Evolutionary conservation across 1,139 yeast species (phyloP).

Genomic region (Scheffersomyces illinoinensis): DNA sequence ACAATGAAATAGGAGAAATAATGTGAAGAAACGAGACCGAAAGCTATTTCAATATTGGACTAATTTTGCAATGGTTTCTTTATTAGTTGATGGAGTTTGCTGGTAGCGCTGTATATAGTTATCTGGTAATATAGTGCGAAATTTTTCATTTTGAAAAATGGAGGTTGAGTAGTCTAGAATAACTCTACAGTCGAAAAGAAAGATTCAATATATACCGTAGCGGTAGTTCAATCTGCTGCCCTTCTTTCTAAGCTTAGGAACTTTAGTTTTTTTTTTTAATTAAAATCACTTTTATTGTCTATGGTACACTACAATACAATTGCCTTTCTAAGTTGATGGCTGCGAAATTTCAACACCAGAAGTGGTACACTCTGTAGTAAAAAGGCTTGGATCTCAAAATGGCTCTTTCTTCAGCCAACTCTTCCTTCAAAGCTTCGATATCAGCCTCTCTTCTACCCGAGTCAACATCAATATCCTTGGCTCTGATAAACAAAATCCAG

Average conservation of each 20-base stretch:
- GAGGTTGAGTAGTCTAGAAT: neutral
- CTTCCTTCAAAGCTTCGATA: constrained; percentile 64
- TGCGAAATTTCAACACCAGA: constrained; percentile 50
- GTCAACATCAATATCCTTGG: constrained; percentile 61
- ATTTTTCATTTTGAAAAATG: neutral
- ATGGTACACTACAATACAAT: neutral
- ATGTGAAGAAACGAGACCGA: neutral
- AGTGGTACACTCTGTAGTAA: constrained; percentile 49
- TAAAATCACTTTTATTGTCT: neutral
- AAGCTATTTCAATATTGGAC: neutral
- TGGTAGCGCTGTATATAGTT: neutral
- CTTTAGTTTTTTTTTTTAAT: no score
- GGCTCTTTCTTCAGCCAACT: constrained; percentile 62
- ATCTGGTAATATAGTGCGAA: neutral
- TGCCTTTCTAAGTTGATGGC: neutral
- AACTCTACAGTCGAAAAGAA: neutral
- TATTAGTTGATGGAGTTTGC: neutral
- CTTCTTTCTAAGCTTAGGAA: neutral
- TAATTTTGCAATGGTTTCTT: neutral
- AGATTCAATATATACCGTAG: neutral
- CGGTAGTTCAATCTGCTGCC: neutral
- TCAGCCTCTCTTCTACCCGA: constrained; percentile 72
- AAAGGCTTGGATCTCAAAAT: constrained; percentile 51
- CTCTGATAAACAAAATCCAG: constrained; percentile 40
- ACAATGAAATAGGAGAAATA: neutral